Evolutionary conservation across 495 filamentous ascomycete genomes (phyloP), one percentile per base, ranked within the genome.

Genomic region (Alectoria sarmentosa): DNA sequence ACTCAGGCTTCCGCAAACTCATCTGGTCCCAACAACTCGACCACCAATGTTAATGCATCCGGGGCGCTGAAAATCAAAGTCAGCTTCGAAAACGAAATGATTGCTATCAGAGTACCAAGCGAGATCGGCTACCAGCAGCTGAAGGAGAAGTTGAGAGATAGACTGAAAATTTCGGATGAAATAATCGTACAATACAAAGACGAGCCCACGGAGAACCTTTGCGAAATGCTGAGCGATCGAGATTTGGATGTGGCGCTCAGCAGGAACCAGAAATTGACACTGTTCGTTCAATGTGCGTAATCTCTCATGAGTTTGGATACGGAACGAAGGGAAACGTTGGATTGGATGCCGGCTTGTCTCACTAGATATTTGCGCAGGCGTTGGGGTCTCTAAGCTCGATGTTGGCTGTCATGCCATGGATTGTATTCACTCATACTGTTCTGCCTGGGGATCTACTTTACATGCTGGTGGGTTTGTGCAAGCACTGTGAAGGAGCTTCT

Each of bases 21-120:
- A 55, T 67, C 67, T 44, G 69, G 67, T 58, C 71, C 70, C 30
- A 75, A 76, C 46, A 69, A 75, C 17, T 82, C 80, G 34, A 75
- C 76, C 64, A 76, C 74, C 54, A 69, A 54, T 62, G 48, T 69
- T 61, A 67, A 65, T 37, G 65, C 66, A 56, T 64, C 61, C 32
- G 72, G 78, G 64, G 79, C 79, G 2, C 85, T 96, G 76, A 98
- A 96, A 75, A 89, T 98, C 72, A 98, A 98, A 77, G 87, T 97
- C 44, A 92, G 88, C 76, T 95, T 90, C 78, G 84, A 89, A 67
- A 89, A 94, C 69, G 92, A 97, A 67, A 81, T 92, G 65, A 92
- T 96, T 69, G 88, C 92, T 49, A 92, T 98, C 70, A 87, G 92
- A 52, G 88, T 98, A 46, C 90, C 93, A 4, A 81, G 79, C 7